Percentiles rank a stretch among this genome's conserved stretches.
These are phyloP conservation scores for Glomus cerebriforme DNA, from an alignment of 192 early-diverging fungal genomes.

Conservation along the genomic window DNA sequence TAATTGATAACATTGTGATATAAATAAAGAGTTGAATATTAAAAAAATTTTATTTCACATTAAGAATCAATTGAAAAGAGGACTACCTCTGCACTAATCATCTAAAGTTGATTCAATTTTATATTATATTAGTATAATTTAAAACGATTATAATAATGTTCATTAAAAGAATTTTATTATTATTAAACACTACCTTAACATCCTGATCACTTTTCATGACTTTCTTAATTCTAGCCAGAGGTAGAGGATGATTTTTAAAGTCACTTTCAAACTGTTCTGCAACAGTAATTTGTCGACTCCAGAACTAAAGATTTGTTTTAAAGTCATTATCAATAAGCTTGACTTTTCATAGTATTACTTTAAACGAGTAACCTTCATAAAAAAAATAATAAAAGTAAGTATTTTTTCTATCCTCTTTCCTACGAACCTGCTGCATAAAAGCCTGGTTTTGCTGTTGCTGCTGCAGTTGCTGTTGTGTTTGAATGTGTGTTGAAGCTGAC, in stretches of 20 bases:
- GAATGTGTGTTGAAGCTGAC: not conserved
- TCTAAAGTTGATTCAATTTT: conserved; percentile 35
- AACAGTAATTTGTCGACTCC: conserved; percentile 66
- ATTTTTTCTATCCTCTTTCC: not conserved
- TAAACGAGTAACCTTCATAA: not conserved
- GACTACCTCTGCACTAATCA: conserved; percentile 55
- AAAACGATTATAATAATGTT: not conserved
- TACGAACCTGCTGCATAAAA: conserved; percentile 25
- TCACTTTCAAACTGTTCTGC: conserved; percentile 79
- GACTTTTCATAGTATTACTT: not conserved
- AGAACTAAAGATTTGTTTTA: conserved; percentile 57
- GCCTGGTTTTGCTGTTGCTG: conserved; percentile 27
- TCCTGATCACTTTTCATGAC: conserved; percentile 99
- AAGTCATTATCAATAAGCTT: conserved; percentile 16
- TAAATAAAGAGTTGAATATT: not conserved
- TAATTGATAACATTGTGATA: conserved; percentile 14
- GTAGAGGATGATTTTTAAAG: conserved; percentile 91
- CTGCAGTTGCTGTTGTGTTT: conserved; percentile 19
- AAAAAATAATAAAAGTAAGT: not conserved
- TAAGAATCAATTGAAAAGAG: not conserved
- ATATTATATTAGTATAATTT: not conserved
- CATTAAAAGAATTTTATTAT: not conserved
- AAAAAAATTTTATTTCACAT: not conserved
- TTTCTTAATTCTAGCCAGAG: conserved; percentile 95
- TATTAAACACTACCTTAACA: conserved; percentile 66